Base-by-base conservation (phyloP, 2,329 filamentous ascomycete species). In the Fusarium kyushuense region DNA sequence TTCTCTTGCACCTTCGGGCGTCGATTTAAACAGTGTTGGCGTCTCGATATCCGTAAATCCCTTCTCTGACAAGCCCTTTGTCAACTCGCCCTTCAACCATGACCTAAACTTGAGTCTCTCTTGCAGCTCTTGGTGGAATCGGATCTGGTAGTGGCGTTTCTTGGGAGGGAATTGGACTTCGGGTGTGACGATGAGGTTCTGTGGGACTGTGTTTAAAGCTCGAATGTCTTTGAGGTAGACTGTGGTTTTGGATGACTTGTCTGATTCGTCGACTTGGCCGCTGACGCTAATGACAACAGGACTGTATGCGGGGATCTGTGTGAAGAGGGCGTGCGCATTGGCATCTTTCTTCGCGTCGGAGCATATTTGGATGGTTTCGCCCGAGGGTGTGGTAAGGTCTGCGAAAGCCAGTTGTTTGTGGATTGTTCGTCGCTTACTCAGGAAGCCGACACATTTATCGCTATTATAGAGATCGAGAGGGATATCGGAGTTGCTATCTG, bases 21-120 rank as follows among this genome's bases (percentile, higher is more conserved):
- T 99, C 0, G 96, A 97, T 78, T 98, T 99, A 86, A 99, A 99
- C 1, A 99, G 85, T 6, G 97, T 82, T 0, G 96, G 96, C 0
- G 96, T 99, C 77, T 99, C 96, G 32, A 98, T 87, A 70, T 98
- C 92, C 14, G 86, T 82, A 73, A 94, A 95, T 2, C 83, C 85
- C 27, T 84, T 82, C 7, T 83, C 77, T 17, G 84, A 81, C 32
- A 94, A 83, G 11, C 83, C 75, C 45, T 85, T 83, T 65, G 83
- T 88, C 32, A 84, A 79, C 59, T 83, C 83, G 6, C 82, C 83
- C 36, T 80, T 83, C 6, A 90, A 84, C 68, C 84, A 82, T 25
- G 88, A 84, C n/a, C 96, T 88, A 67, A 95, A 90, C 1, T 82
- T 77, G 4, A 99, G 84, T 6, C 94, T 88, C 2, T 90, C 80